Percentiles rank a stretch among this genome's conserved stretches.
Conservation (phyloP, 208 protist genomes). For the Trypanosoma congolense region DNA sequence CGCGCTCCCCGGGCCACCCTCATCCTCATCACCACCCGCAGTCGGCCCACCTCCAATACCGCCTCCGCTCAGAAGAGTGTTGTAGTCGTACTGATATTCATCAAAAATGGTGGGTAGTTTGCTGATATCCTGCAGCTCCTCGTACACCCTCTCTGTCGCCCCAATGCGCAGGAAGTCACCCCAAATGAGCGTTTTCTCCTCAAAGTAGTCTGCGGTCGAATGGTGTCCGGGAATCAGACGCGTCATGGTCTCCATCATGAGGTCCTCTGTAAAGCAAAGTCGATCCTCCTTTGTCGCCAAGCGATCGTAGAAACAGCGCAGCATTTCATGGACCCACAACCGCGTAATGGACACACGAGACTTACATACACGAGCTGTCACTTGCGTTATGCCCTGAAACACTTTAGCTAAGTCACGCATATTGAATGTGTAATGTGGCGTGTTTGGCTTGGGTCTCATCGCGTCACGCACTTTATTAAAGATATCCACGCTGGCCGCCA, state of each 20-base stretch:
- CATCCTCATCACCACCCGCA: slow-evolving; percentile 24
- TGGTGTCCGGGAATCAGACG: slow-evolving; percentile 62
- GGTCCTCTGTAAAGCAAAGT: slow-evolving; percentile 87
- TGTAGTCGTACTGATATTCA: slow-evolving; percentile 93
- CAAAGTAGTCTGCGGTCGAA: slow-evolving; percentile 57
- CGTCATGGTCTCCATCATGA: slow-evolving; percentile 79
- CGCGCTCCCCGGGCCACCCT: slow-evolving; percentile 13
- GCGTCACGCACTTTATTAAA: slow-evolving; percentile 87
- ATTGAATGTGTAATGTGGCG: slow-evolving; percentile 99
- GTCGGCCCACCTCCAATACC: slow-evolving; percentile 7
- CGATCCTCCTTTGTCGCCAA: slow-evolving; percentile 93
- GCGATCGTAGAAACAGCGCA: slow-evolving; percentile 96
- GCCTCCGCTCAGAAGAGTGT: slow-evolving; percentile 39
- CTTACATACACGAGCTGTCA: slow-evolving; percentile 79
- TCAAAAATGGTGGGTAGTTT: slow-evolving; percentile 72
- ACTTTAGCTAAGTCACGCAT: slow-evolving; percentile 97
- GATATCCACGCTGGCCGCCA: slow-evolving; percentile 87
- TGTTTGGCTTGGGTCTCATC: slow-evolving; percentile 94
- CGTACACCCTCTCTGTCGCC: slow-evolving; percentile 81
- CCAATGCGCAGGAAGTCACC: slow-evolving; percentile 93
- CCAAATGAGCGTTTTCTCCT: slow-evolving; percentile 81
- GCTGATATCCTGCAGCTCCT: slow-evolving; percentile 77
- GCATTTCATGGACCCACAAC: slow-evolving; percentile 95
- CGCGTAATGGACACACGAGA: slow-evolving; percentile 52
- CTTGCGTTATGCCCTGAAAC: slow-evolving; percentile 92